Base-by-base conservation (phyloP, 108 stramenopile genomes). In the Asterionellopsis glacialis region DNA sequence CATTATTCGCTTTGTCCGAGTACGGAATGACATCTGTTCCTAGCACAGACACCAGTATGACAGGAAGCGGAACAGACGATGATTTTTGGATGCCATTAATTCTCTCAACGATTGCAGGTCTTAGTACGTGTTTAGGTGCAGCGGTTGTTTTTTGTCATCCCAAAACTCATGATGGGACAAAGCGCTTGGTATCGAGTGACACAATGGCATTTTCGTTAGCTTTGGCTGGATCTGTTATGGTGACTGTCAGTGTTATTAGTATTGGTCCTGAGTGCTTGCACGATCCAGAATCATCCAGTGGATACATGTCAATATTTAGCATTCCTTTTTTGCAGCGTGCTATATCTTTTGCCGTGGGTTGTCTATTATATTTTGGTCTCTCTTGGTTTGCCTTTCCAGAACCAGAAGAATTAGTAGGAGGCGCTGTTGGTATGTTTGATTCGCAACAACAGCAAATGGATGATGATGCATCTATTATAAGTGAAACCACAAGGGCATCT, bases 71-170 rank as follows among this genome's bases (percentile, higher is more conserved):
- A 5, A 7, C 33, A 5, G 7, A 33, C 33, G 33, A 33, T 33
- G 33, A 33, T 33, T 33, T 33, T 33, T 33, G 33, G 33, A 74
- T 68, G 49, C 88, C 88, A 22, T 55, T 90, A 28, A 41, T 76
- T 47, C 57, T 90, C 0, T 80, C 81, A 4, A 72, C 64, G 44
- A 54, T 90, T 9, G 84, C 88, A 49, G 88, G 88, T 18, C 69
- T 75, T 41, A 77, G 75, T 12, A 91, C 89, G 4, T 85, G 85
- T 64, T 50, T 87, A 9, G 89, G 89, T 11, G 89, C 89, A 0
- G 73, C 80, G 1, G 67, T 84, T 22, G 85, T 85, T 0, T 91
- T 91, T 65, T 81, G 70, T 43, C 70, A 75, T 50, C 67, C 76
- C 9, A 48, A 51, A 9, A 67, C 57, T 25, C 53, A 67, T n/a